Evolutionary conservation across 805 yeast genomes (phyloP).

Genomic region (Dipodascopsis tothii): DNA sequence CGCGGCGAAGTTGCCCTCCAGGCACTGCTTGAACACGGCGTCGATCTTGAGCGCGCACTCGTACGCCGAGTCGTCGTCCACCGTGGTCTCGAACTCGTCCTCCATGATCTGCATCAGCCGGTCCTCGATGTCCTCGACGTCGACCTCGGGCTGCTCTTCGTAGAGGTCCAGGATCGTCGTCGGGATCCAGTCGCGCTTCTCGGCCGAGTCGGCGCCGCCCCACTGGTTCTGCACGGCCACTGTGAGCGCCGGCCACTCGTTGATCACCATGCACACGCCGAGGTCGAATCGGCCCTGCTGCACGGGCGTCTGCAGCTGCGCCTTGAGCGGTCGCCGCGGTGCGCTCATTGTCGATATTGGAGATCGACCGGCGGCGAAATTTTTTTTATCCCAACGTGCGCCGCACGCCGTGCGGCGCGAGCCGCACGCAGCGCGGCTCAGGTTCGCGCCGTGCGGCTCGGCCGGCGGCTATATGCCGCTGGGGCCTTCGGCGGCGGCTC

Average conservation of each 20-base stretch:
- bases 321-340: too few relatives aligned
- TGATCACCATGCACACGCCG: constrained; percentile 86
- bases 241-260: constrained; percentile 79
- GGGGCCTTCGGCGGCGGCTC: too few relatives aligned
- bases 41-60: constrained; percentile 60
- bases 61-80: constrained; percentile 84
- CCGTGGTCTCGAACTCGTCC: constrained; percentile 83
- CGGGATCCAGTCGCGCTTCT: constrained; percentile 91
- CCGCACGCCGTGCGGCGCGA: too few relatives aligned
- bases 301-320: too few relatives aligned
- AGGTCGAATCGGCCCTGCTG: constrained; percentile 83
- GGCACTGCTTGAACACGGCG: constrained; percentile 58
- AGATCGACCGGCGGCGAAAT: too few relatives aligned
- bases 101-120: constrained; percentile 81
- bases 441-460: too few relatives aligned
- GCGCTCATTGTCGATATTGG: too few relatives aligned
- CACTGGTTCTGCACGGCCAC: constrained; percentile 87
- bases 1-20: constrained; percentile 41
- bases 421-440: too few relatives aligned
- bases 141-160: constrained; percentile 44
- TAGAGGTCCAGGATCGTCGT: constrained; percentile 77
- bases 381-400: too few relatives aligned
- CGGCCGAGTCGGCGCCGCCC: constrained; percentile 92
- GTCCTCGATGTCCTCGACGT: constrained; percentile 73
- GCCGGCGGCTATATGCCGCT: too few relatives aligned